These are phyloP conservation scores for Cenchrus fungigraminus DNA, from an alignment of 176 grass and related monocot species.

Conservation along the genomic window DNA sequence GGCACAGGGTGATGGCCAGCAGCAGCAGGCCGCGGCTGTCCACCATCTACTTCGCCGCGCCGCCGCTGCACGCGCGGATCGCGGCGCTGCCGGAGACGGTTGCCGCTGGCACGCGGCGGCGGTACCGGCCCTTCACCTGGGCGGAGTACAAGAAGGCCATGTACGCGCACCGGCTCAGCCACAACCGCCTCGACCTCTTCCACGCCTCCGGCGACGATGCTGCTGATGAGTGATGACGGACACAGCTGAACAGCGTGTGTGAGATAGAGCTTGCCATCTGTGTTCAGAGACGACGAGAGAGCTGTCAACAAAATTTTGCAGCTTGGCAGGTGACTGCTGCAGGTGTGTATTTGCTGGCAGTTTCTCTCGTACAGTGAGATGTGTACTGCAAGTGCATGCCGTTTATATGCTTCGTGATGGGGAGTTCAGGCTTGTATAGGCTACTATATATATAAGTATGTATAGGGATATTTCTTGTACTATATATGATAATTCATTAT, in stretches of 20 bases:
- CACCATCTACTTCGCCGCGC: conserved; percentile 78
- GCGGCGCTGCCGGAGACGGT: conserved; percentile 56
- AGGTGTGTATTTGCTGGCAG: not conserved
- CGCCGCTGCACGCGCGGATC: conserved; percentile 56
- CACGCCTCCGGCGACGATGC: conserved; percentile 16
- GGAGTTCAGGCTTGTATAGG: not conserved
- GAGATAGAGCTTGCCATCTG: not conserved
- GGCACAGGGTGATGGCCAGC: conserved; percentile 85
- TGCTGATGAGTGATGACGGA: not conserved
- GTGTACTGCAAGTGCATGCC: not conserved
- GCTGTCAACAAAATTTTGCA: not conserved
- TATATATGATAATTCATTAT: not conserved
- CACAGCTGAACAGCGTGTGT: not conserved
- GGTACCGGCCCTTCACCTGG: conserved; percentile 81
- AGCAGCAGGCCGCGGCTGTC: conserved; percentile 60
- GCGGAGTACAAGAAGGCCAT: conserved; percentile 93
- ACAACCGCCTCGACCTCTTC: conserved; percentile 81
- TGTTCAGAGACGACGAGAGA: not conserved
- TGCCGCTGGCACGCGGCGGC: conserved; percentile 16
- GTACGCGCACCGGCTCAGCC: conserved; percentile 76
- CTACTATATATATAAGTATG: not conserved
- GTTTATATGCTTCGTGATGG: not conserved
- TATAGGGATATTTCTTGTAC: not conserved
- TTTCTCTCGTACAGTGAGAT: not conserved
- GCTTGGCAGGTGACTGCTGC: not conserved